Conservation (phyloP, 495 filamentous ascomycete genomes). For the Aspergillus bridgeri region DNA sequence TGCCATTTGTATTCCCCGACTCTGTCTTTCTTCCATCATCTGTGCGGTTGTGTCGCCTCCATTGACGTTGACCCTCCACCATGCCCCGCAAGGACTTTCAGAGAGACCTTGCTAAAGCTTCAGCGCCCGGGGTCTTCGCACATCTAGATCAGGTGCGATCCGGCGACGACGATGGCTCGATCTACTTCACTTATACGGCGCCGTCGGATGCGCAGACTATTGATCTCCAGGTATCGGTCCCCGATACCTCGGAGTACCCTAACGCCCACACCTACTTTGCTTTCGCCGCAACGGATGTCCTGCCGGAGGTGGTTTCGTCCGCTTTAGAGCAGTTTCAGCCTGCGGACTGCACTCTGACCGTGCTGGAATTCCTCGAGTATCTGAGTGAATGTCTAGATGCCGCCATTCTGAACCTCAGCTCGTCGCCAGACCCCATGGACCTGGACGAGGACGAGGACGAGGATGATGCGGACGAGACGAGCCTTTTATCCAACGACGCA, state of each 20-base stretch:
- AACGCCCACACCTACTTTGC: not conserved
- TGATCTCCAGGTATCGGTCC: constrained; percentile 51
- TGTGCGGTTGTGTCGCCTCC: not conserved
- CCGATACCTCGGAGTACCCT: constrained; percentile 14
- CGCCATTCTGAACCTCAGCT: not conserved
- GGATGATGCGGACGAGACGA: not conserved
- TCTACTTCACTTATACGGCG: constrained; percentile 51
- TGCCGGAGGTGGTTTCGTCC: not conserved
- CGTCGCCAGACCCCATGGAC: not conserved
- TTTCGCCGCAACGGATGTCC: not conserved
- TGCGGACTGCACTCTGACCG: not conserved
- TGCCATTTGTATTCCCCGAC: too few species aligned
- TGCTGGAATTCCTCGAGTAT: not conserved
- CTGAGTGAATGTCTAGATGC: not conserved
- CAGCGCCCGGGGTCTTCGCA: constrained; percentile 24
- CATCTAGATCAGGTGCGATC: constrained; percentile 46
- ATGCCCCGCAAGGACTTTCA: constrained; percentile 18
- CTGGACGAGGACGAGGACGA: not conserved
- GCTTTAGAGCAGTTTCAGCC: not conserved
- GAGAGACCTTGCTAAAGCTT: constrained; percentile 45
- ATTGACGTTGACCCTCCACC: not conserved
- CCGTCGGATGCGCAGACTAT: constrained; percentile 27
- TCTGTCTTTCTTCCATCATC: not conserved
- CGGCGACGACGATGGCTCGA: constrained; percentile 60
- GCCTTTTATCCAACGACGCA: not conserved